A percentile compares a stretch with the other conserved stretches of the same genome.
Evolutionary conservation across 2,329 filamentous ascomycete genomes (phyloP).

Genomic region (Trichoderma harzianum): DNA sequence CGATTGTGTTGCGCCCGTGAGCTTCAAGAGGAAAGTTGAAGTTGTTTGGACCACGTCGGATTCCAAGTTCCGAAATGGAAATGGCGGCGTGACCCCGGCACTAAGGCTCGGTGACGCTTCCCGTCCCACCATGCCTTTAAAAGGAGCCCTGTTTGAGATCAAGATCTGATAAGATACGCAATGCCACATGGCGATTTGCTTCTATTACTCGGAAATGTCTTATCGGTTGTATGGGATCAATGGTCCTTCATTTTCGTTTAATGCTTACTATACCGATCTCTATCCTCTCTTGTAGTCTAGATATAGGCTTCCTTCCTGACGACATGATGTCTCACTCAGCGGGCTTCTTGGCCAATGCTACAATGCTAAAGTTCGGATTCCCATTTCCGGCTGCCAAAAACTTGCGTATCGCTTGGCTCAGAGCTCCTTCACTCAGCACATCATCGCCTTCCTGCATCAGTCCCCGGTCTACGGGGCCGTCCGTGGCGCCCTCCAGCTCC

Average conservation of each 20-base stretch:
- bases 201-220: not conserved
- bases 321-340: not conserved
- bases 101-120: conserved; percentile 10
- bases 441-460: conserved; percentile 54
- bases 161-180: conserved; percentile 6
- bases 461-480: conserved; percentile 69
- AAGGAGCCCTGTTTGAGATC: not conserved
- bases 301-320: not conserved
- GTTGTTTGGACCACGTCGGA: not conserved
- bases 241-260: too few relatives aligned
- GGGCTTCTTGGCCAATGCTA: conserved; percentile 32
- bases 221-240: not conserved
- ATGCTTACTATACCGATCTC: not conserved
- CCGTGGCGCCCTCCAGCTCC: conserved; percentile 74
- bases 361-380: conserved; percentile 39
- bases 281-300: not conserved
- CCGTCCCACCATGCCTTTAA: not conserved
- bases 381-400: conserved; percentile 39
- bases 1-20: not conserved
- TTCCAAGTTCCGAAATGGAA: conserved; percentile 3
- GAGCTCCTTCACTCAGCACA: conserved; percentile 63
- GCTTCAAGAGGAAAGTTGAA: not conserved
- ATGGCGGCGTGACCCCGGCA: conserved; percentile 15
- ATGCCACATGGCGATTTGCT: not conserved
- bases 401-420: conserved; percentile 54